A percentile compares a stretch with the other conserved stretches of the same genome.
Conservation (phyloP, 495 filamentous ascomycete genomes). For the Podospora pseudocomata region DNA sequence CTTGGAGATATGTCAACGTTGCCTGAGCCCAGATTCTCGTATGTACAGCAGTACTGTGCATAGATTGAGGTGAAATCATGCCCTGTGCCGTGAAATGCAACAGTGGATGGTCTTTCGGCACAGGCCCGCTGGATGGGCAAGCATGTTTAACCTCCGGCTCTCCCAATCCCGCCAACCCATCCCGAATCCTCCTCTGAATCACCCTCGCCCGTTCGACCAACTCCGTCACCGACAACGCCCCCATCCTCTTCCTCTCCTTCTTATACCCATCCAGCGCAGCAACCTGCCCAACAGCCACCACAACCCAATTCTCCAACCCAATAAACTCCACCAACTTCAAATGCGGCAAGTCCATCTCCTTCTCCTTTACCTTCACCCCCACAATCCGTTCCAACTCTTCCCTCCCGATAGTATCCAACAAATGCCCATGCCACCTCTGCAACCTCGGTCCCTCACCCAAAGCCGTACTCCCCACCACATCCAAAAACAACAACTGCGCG, state of each 20-base stretch:
- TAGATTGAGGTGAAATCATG: not conserved
- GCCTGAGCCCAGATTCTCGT: slow-evolving; percentile 48
- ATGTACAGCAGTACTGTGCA: slow-evolving; percentile 11
- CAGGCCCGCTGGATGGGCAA: slow-evolving; percentile 5
- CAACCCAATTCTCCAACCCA: slow-evolving; percentile 48
- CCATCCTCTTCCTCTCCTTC: slow-evolving; percentile 38
- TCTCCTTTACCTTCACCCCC: slow-evolving; percentile 17
- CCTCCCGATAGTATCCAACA: slow-evolving; percentile 28
- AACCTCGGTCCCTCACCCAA: slow-evolving; percentile 42
- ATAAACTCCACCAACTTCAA: slow-evolving; percentile 41
- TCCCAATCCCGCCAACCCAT: slow-evolving; percentile 22
- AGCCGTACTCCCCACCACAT: slow-evolving; percentile 48
- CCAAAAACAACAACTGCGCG: slow-evolving; percentile 46
- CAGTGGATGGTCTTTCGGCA: slow-evolving; percentile 11
- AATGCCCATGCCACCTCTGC: slow-evolving; percentile 35
- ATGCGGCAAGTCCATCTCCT: slow-evolving; percentile 22
- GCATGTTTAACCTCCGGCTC: slow-evolving; percentile 1
- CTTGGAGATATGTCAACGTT: slow-evolving; percentile 45
- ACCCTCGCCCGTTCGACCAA: slow-evolving; percentile 40
- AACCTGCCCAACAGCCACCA: slow-evolving; percentile 46
- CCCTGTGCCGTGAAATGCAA: slow-evolving; percentile 11
- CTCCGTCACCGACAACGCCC: slow-evolving; percentile 44
- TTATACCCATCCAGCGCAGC: slow-evolving; percentile 51
- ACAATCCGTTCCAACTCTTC: slow-evolving; percentile 18
- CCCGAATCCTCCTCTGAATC: slow-evolving; percentile 39